Conservation (phyloP, 176 grass and related monocot genomes). For the Oryza meyeriana region DNA sequence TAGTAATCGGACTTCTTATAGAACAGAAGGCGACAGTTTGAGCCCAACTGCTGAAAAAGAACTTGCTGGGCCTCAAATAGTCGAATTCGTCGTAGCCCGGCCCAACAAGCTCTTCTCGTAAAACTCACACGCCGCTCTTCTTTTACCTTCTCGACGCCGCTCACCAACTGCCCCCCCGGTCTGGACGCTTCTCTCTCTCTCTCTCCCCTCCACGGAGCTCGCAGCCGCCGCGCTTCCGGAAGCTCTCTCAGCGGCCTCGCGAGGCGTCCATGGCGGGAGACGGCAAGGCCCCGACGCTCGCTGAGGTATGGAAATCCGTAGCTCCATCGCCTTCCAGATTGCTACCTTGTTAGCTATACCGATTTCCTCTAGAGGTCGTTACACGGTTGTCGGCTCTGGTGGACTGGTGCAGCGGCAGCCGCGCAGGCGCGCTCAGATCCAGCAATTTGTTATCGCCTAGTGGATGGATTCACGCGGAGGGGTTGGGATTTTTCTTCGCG, state of each 20-base stretch:
- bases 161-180: background rate
- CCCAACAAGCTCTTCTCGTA: background rate
- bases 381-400: background rate
- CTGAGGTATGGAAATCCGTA: background rate
- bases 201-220: background rate
- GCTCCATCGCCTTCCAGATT: background rate
- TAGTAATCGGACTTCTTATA: background rate
- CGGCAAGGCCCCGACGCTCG: background rate
- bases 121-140: background rate
- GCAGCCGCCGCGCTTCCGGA: slow-evolving; percentile 1
- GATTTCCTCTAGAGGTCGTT: background rate
- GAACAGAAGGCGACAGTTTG: background rate
- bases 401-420: background rate
- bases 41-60: background rate
- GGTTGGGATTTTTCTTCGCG: background rate
- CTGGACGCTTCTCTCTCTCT: background rate
- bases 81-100: background rate
- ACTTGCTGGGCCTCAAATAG: background rate
- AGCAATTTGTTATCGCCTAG: background rate
- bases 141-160: background rate
- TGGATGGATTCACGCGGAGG: background rate
- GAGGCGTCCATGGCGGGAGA: slow-evolving; percentile 6
- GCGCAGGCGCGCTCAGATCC: background rate
- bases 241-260: background rate
- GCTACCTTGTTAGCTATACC: background rate